A percentile compares a stretch with the other conserved stretches of the same genome.
Evolutionary conservation across 1,284 basidiomycete species (phyloP).

Genomic region (Irpex rosettiformis): DNA sequence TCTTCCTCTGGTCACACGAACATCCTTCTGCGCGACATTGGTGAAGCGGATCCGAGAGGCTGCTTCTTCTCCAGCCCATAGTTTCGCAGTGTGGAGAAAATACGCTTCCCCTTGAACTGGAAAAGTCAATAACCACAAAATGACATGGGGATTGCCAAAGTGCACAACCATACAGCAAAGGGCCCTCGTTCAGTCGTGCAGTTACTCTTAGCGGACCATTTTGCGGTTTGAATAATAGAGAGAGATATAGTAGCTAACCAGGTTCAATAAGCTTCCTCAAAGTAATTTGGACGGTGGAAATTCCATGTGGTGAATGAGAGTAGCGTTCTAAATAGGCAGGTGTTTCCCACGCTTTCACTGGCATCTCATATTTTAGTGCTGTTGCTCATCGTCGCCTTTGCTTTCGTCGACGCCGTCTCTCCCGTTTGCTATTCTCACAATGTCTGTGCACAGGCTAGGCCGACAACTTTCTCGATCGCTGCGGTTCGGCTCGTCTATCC

Average conservation of each 20-base stretch:
- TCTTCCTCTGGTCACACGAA: slow-evolving; percentile 50
- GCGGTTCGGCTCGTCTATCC: slow-evolving; percentile 1
- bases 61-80: slow-evolving; percentile 53
- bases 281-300: background rate
- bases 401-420: background rate
- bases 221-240: slow-evolving; percentile 28
- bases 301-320: background rate
- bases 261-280: no score
- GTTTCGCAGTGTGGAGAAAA: slow-evolving; percentile 42
- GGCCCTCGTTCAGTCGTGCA: slow-evolving; percentile 30
- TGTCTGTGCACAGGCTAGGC: background rate
- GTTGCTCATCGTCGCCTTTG: background rate
- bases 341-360: background rate
- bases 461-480: background rate
- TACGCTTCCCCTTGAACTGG: slow-evolving; percentile 54
- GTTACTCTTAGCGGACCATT: slow-evolving; percentile 44
- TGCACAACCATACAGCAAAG: slow-evolving; percentile 55
- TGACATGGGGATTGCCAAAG: slow-evolving; percentile 49
- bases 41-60: slow-evolving; percentile 55
- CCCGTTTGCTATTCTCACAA: background rate
- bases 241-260: no score
- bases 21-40: slow-evolving; percentile 51
- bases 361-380: no score
- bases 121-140: slow-evolving; percentile 62
- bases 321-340: background rate